phyloP scores from a whole-genome alignment of 108 stramenopile species.

The Pseudonitzschia delicatissima region DNA sequence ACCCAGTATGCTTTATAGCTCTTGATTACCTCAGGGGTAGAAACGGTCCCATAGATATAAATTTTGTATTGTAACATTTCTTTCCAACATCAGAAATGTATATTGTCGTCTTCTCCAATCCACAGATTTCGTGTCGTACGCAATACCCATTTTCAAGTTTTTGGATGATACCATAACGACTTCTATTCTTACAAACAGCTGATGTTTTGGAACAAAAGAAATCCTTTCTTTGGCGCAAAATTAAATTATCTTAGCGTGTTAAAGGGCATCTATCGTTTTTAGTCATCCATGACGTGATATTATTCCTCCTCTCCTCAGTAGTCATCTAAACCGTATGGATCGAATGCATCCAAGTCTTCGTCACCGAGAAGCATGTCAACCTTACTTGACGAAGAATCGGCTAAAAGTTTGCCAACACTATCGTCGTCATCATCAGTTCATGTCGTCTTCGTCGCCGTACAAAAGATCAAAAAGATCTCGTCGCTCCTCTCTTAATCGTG shows the following conservation, averaged over 20 bases:
- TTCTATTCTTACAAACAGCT: no score
- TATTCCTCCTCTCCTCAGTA: constrained; percentile 21
- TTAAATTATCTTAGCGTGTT: background rate
- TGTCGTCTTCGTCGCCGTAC: constrained; percentile 68
- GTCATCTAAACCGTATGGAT: constrained; percentile 73
- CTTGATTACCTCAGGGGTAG: no score
- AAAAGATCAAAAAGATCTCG: constrained; percentile 80
- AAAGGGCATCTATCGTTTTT: background rate
- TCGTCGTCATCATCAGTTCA: constrained; percentile 20
- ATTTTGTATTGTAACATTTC: no score
- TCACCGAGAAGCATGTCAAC: constrained; percentile 41
- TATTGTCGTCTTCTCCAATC: no score
- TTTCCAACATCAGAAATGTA: no score
- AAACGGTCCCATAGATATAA: no score
- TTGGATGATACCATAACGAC: no score
- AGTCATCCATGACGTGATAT: background rate
- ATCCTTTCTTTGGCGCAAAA: background rate
- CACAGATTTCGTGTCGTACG: no score
- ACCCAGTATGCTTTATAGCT: no score
- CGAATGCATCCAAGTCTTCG: constrained; percentile 70
- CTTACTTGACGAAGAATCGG: background rate
- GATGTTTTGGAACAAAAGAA: background rate
- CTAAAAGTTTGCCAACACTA: background rate
- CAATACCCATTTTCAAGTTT: no score
- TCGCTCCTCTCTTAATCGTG: constrained; percentile 68